Conservation (phyloP, 164 flowering plant genomes). For the Liquidambar formosana region DNA sequence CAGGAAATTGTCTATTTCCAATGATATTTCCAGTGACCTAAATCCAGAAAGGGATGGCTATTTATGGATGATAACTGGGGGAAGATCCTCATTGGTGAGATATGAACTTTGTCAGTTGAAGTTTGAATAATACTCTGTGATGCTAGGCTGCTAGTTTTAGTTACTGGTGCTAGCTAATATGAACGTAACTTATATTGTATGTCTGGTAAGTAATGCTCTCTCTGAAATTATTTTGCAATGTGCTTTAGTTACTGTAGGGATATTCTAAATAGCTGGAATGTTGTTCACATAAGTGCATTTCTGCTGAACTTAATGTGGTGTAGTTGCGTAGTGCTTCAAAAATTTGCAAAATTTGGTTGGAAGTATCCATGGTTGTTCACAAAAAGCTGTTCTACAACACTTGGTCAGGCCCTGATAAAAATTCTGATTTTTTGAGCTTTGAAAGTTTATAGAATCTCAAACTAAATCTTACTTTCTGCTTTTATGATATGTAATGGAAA, state of each 20-base stretch:
- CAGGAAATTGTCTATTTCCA: slow-evolving; percentile 51
- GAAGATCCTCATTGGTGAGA: slow-evolving; percentile 73
- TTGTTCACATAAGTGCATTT: neutral
- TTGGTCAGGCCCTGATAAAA: neutral
- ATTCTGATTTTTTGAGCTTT: neutral
- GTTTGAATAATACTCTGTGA: slow-evolving; percentile 5
- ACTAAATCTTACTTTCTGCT: neutral
- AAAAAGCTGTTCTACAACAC: neutral
- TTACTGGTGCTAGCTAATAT: neutral
- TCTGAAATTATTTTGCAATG: neutral
- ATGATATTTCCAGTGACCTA: slow-evolving; percentile 49
- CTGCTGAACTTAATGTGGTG: neutral
- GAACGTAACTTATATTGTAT: neutral
- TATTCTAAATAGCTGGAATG: neutral
- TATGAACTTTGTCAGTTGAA: slow-evolving; percentile 9
- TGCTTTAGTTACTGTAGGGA: neutral
- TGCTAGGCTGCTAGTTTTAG: slow-evolving; percentile 5
- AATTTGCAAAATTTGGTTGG: neutral
- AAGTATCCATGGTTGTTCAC: neutral
- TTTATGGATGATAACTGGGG: slow-evolving; percentile 79
- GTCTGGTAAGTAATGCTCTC: neutral
- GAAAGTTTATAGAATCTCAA: neutral
- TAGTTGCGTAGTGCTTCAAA: neutral
- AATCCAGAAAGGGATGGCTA: slow-evolving; percentile 51
- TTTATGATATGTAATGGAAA: neutral